phyloP scores from a whole-genome alignment of 1,284 basidiomycete species.

The Pyrrhoderma noxium region DNA sequence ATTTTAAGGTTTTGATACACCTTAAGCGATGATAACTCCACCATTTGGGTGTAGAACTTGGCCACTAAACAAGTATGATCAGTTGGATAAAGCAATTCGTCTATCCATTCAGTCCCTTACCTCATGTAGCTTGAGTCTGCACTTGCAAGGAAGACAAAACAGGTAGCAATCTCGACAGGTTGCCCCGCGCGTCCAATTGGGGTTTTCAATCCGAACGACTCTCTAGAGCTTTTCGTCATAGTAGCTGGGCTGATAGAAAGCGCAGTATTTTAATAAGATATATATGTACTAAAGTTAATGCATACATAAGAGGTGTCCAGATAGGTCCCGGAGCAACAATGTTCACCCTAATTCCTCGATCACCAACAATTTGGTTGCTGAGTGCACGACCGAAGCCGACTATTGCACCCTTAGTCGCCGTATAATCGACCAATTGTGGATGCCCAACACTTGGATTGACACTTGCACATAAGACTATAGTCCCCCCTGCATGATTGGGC shows the following conservation, averaged over 20 bases:
- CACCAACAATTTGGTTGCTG: conserved; percentile 46
- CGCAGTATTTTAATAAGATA: neutral
- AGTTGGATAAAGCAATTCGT: neutral
- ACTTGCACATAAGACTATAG: conserved; percentile 45
- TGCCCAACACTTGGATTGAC: conserved; percentile 47
- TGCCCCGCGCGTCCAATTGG: conserved; percentile 48
- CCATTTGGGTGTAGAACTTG: conserved; percentile 35
- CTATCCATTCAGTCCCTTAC: conserved; percentile 18
- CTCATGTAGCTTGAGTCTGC: conserved; percentile 47
- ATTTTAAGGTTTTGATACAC: too few relatives aligned
- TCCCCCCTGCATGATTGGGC: conserved; percentile 27
- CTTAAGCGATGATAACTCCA: conserved; percentile 31
- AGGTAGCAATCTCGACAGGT: conserved; percentile 48
- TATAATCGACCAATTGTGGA: conserved; percentile 48
- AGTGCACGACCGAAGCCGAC: conserved; percentile 40
- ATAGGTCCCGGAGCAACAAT: conserved; percentile 45
- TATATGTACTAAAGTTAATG: neutral
- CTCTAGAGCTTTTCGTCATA: conserved; percentile 40
- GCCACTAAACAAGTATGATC: conserved; percentile 22
- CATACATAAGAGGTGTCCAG: conserved; percentile 44
- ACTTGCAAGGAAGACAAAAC: conserved; percentile 46
- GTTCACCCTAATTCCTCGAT: conserved; percentile 45
- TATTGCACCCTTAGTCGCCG: conserved; percentile 49
- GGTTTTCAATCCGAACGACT: conserved; percentile 36
- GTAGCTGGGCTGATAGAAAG: conserved; percentile 30